Percentiles rank a stretch among this genome's conserved stretches.
Conservation (phyloP, 306 rosid species). For the Gleditsia sinensis region DNA sequence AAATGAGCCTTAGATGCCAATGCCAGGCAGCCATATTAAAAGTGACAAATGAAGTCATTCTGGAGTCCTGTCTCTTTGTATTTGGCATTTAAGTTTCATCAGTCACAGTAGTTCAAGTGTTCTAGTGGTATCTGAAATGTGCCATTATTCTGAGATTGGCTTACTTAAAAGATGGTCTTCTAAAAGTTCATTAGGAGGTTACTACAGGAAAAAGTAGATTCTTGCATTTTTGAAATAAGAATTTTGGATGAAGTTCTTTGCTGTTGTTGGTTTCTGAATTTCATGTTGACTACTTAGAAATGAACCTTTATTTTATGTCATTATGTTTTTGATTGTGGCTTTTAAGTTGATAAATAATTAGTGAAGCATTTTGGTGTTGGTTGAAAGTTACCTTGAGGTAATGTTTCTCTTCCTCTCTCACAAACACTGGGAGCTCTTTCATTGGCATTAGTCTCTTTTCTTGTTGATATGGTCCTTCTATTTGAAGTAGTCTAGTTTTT, state of each 20-base stretch:
- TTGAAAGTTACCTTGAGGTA: background rate
- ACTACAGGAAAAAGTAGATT: background rate
- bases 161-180: conserved; percentile 7
- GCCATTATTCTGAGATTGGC: background rate
- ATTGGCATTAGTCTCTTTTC: background rate
- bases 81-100: conserved; percentile 15
- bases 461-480: background rate
- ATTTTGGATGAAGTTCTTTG: background rate
- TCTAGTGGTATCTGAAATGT: background rate
- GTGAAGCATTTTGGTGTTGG: background rate
- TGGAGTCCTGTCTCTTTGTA: background rate
- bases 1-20: background rate
- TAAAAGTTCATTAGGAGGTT: background rate
- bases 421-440: background rate
- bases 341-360: background rate
- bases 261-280: background rate
- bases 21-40: background rate
- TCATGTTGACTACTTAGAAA: background rate
- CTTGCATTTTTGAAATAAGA: background rate
- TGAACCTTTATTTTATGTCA: background rate
- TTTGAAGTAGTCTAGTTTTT: background rate
- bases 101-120: background rate
- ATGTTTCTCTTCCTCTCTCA: background rate
- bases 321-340: background rate
- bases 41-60: background rate